phyloP scores from a whole-genome alignment of 2,329 filamentous ascomycete genomes.

The Cadophora sp. region DNA sequence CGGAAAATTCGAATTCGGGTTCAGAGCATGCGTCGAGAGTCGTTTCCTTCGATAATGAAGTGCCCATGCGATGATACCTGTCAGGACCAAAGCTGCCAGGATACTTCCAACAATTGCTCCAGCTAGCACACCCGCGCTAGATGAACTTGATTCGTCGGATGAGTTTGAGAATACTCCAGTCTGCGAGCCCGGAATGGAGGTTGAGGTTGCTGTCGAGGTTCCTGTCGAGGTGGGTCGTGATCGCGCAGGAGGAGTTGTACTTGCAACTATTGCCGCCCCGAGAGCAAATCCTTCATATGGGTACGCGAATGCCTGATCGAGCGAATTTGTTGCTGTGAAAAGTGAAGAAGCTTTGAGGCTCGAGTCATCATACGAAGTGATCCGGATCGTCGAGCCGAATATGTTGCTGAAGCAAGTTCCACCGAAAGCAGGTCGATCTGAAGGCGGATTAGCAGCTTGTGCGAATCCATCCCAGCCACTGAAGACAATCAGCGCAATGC shows the following conservation, averaged over 20 bases:
- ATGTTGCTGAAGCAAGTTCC: constrained; percentile 32
- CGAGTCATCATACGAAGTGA: constrained; percentile 27
- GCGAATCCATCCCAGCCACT: constrained; percentile 29
- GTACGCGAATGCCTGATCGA: constrained; percentile 29
- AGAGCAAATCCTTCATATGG: constrained; percentile 30
- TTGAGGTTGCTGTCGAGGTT: not conserved
- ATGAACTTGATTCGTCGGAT: not conserved
- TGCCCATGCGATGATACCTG: constrained; percentile 3
- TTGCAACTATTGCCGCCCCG: constrained; percentile 25
- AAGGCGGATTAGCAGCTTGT: constrained; percentile 20
- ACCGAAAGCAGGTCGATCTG: constrained; percentile 31
- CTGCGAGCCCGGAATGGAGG: not conserved
- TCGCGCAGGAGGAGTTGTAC: constrained; percentile 9
- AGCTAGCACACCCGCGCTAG: constrained; percentile 11
- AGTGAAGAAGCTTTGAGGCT: constrained; percentile 26
- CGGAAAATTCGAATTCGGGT: constrained; percentile 10
- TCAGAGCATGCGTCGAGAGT: constrained; percentile 13
- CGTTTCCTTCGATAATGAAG: constrained; percentile 22
- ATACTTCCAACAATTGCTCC: constrained; percentile 25
- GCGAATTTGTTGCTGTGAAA: constrained; percentile 25
- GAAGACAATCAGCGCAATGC: not conserved
- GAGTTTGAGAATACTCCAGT: constrained; percentile 8
- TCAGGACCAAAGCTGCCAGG: constrained; percentile 11
- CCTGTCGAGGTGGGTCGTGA: constrained; percentile 8
- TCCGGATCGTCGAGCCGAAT: constrained; percentile 23